Evolutionary conservation across 768 basidiomycete genomes (phyloP).

Genomic region (Rubroboletus satanas): DNA sequence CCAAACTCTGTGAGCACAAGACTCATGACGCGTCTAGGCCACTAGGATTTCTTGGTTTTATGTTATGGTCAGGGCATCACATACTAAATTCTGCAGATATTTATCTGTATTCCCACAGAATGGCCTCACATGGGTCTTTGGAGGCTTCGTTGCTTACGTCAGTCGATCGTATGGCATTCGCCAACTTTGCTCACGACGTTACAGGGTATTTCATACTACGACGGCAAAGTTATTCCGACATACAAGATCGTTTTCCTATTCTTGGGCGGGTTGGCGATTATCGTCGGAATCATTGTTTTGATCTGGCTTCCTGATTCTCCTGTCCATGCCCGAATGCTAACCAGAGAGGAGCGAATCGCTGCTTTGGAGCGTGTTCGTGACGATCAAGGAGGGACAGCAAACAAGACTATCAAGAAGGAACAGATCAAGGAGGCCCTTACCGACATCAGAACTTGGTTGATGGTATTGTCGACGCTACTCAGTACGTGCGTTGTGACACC

Average conservation of each 20-base stretch:
- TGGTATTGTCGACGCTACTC: constrained; percentile 54
- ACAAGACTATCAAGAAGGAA: constrained; percentile 55
- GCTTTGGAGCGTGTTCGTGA: constrained; percentile 64
- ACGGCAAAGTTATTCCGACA: constrained; percentile 44
- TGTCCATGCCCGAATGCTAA: constrained; percentile 53
- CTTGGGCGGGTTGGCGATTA: constrained; percentile 55
- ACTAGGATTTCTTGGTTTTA: constrained; percentile 63
- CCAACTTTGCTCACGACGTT: background rate
- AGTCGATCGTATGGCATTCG: constrained; percentile 8
- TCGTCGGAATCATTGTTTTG: constrained; percentile 53
- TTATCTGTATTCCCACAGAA: constrained; percentile 38
- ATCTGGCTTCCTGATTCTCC: constrained; percentile 66
- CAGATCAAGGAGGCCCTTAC: constrained; percentile 54
- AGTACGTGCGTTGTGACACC: constrained; percentile 37
- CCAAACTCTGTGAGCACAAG: background rate
- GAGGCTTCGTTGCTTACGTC: constrained; percentile 62
- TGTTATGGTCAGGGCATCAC: constrained; percentile 45
- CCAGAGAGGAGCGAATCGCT: constrained; percentile 56
- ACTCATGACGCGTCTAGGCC: constrained; percentile 34
- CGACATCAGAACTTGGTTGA: constrained; percentile 60
- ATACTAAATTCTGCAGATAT: background rate
- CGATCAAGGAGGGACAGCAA: constrained; percentile 61
- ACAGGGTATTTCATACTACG: constrained; percentile 55
- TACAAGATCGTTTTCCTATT: constrained; percentile 63
- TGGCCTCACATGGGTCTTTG: constrained; percentile 55